Percentiles rank a stretch among this genome's conserved stretches.
These are phyloP conservation scores for Nadsonia commutata DNA, from an alignment of 1,139 yeast genomes.

Conservation along the genomic window DNA sequence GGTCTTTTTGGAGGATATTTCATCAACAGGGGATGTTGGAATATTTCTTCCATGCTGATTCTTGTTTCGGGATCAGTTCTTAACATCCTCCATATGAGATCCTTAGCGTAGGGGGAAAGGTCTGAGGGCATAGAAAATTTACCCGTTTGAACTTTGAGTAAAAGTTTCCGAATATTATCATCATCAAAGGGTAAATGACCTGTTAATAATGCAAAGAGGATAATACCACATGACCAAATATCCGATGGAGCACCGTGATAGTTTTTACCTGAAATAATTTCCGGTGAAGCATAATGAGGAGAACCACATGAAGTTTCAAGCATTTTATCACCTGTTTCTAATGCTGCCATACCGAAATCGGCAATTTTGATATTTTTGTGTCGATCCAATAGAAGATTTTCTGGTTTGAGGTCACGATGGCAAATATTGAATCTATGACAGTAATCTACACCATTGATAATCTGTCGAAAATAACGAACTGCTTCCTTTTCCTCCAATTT, in stretches of 20 bases:
- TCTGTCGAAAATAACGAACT: conserved; percentile 78
- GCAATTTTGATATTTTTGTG: conserved; percentile 87
- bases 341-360: conserved; percentile 99
- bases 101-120: conserved; percentile 70
- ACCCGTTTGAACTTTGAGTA: conserved; percentile 85
- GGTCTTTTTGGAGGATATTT: conserved; percentile 34
- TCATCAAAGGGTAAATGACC: conserved; percentile 97
- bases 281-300: conserved; percentile 97
- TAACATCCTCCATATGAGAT: conserved; percentile 69
- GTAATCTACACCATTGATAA: conserved; percentile 80
- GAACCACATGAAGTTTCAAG: conserved; percentile 95
- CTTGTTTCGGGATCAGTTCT: conserved; percentile 67
- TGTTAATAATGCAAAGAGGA: conserved; percentile 78
- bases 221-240: conserved; percentile 97
- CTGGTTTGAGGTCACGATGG: conserved; percentile 94
- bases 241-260: conserved; percentile 97
- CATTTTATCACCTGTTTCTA: conserved; percentile 71
- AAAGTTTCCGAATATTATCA: conserved; percentile 73
- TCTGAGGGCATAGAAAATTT: conserved; percentile 70
- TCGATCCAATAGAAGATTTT: conserved; percentile 74
- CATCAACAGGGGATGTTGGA: conserved; percentile 61
- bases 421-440: conserved; percentile 84
- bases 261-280: conserved; percentile 83
- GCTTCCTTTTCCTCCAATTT: conserved; percentile 84
- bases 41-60: conserved; percentile 57